A percentile compares a stretch with the other conserved stretches of the same genome.
Evolutionary conservation across 2,329 filamentous ascomycete genomes (phyloP).

Genomic region (Diaporthe aspalathi): DNA sequence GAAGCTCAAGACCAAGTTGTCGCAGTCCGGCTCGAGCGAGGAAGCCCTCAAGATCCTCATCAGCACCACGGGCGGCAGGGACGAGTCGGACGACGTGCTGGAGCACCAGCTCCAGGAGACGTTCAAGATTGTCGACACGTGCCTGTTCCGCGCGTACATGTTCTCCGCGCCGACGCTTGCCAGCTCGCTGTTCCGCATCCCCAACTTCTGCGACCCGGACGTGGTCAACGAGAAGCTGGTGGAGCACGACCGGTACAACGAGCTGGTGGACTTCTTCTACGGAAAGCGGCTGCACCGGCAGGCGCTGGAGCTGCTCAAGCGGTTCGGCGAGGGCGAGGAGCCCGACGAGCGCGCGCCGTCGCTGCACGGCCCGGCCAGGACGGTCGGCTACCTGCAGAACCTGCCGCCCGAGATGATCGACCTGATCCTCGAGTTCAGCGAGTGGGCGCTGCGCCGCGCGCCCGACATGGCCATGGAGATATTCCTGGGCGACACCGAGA

Average conservation of each 20-base stretch:
- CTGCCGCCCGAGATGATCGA: slow-evolving; percentile 89
- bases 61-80: slow-evolving; percentile 61
- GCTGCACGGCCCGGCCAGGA: slow-evolving; percentile 84
- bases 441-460: slow-evolving; percentile 83
- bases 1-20: slow-evolving; percentile 65
- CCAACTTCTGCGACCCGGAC: slow-evolving; percentile 96
- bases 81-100: slow-evolving; percentile 69
- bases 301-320: slow-evolving; percentile 82
- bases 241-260: slow-evolving; percentile 88
- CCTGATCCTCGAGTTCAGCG: slow-evolving; percentile 88
- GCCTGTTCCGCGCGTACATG: slow-evolving; percentile 95
- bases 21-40: slow-evolving; percentile 57
- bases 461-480: slow-evolving; percentile 88
- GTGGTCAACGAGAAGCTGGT: slow-evolving; percentile 95
- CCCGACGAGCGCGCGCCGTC: slow-evolving; percentile 62
- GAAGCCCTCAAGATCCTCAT: slow-evolving; percentile 59
- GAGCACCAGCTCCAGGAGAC: slow-evolving; percentile 78
- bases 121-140: slow-evolving; percentile 90
- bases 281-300: slow-evolving; percentile 93
- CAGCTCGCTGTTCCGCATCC: slow-evolving; percentile 90
- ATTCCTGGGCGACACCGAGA: slow-evolving; percentile 92
- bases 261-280: slow-evolving; percentile 97
- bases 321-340: slow-evolving; percentile 75
- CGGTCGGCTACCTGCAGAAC: slow-evolving; percentile 89
- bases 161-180: slow-evolving; percentile 86